Percentiles rank a stretch among this genome's conserved stretches.
Evolutionary conservation across 2,329 filamentous ascomycete genomes (phyloP).

Genomic region (Diaporthe vaccinii): DNA sequence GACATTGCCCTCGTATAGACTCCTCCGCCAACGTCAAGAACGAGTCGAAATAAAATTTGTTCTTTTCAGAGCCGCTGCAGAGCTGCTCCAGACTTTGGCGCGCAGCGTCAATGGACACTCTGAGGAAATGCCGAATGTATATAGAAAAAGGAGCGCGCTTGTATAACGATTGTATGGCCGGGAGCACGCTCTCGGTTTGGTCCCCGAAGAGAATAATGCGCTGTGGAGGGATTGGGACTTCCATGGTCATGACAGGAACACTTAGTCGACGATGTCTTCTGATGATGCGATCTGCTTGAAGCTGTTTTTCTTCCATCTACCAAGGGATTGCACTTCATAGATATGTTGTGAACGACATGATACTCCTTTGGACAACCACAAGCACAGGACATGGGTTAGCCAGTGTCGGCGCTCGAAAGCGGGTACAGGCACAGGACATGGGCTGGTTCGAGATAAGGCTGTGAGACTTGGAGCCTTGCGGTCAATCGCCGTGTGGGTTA

Average conservation of each 20-base stretch:
- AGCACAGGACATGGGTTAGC: neutral
- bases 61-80: neutral
- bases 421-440: neutral
- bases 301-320: neutral
- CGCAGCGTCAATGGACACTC: conserved; percentile 3
- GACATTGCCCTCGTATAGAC: neutral
- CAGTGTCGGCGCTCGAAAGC: neutral
- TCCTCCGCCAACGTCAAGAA: conserved; percentile 6
- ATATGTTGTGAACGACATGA: neutral
- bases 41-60: neutral
- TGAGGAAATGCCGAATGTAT: conserved; percentile 8
- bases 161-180: neutral
- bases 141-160: conserved; percentile 17
- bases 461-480: conserved; percentile 15
- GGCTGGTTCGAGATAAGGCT: conserved; percentile 5
- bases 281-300: neutral
- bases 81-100: neutral
- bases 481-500: neutral
- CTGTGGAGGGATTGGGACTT: neutral
- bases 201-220: conserved; percentile 2
- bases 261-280: neutral
- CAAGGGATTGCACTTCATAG: neutral
- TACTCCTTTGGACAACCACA: neutral
- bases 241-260: conserved; percentile 12
- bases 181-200: conserved; percentile 26